Conservation (phyloP, 1,139 yeast genomes). For the Hemisphaericaspora subhashii region DNA sequence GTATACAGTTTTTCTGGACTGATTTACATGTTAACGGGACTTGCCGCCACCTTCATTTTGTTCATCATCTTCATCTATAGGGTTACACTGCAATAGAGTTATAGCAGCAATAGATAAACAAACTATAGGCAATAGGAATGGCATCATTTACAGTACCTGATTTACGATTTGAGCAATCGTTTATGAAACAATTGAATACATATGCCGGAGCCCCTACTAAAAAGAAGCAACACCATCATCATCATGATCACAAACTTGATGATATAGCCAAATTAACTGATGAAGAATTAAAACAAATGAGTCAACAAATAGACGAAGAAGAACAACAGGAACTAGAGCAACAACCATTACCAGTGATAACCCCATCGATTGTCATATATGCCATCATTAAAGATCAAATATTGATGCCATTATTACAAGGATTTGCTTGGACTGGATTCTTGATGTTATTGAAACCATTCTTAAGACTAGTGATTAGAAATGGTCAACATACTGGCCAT, state of each 20-base stretch:
- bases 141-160: slow-evolving; percentile 53
- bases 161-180: slow-evolving; percentile 63
- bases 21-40: too few relatives aligned
- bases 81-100: too few relatives aligned
- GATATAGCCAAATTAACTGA: slow-evolving; percentile 20
- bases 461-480: slow-evolving; percentile 23
- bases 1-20: too few relatives aligned
- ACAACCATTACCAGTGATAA: slow-evolving; percentile 35
- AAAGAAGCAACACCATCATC: slow-evolving; percentile 3
- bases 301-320: slow-evolving; percentile 23
- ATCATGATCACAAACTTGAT: slow-evolving; percentile 2
- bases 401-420: slow-evolving; percentile 62
- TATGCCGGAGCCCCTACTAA: slow-evolving; percentile 38
- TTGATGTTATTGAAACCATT: slow-evolving; percentile 34
- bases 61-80: too few relatives aligned
- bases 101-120: too few relatives aligned
- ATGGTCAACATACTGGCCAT: slow-evolving; percentile 35
- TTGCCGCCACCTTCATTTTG: too few relatives aligned
- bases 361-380: slow-evolving; percentile 49
- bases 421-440: slow-evolving; percentile 41
- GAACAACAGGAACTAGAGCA: slow-evolving; percentile 20
- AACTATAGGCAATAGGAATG: slow-evolving; percentile 5
- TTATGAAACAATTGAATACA: slow-evolving; percentile 45
- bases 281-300: slow-evolving; percentile 24
- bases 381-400: slow-evolving; percentile 65